phyloP scores from a whole-genome alignment of 495 filamentous ascomycete genomes.

The Evernia prunastri region DNA sequence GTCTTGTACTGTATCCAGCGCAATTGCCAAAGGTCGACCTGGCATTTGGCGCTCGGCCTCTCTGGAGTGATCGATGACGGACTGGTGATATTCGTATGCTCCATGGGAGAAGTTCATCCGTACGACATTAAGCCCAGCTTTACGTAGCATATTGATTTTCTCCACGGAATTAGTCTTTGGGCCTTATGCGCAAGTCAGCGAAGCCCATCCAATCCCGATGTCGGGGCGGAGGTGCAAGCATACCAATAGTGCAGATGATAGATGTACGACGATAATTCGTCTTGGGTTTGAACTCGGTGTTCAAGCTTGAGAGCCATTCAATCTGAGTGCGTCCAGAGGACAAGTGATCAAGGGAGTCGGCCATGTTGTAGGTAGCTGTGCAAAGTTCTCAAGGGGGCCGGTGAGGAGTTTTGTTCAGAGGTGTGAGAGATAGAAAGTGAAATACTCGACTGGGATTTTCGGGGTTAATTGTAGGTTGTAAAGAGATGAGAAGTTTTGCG shows the following conservation, averaged over 20 bases:
- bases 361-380: slow-evolving; percentile 40
- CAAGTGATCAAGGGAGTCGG: slow-evolving; percentile 69
- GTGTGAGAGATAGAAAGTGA: neutral
- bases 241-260: slow-evolving; percentile 98
- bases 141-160: slow-evolving; percentile 88
- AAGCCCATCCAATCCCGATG: neutral
- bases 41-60: slow-evolving; percentile 66
- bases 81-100: slow-evolving; percentile 92
- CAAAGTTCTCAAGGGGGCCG: neutral
- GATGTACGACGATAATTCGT: slow-evolving; percentile 92
- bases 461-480: no score
- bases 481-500: neutral
- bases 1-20: slow-evolving; percentile 73
- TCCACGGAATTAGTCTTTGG: slow-evolving; percentile 98
- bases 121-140: slow-evolving; percentile 88
- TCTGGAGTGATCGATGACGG: slow-evolving; percentile 90
- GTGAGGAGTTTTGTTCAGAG: neutral
- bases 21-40: slow-evolving; percentile 91
- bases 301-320: slow-evolving; percentile 81
- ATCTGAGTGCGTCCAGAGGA: slow-evolving; percentile 70
- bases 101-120: slow-evolving; percentile 99
- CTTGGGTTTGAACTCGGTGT: slow-evolving; percentile 70
- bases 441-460: neutral
- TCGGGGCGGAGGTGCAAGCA: slow-evolving; percentile 8
- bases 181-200: slow-evolving; percentile 38